phyloP scores from a whole-genome alignment of 345 rosid species.

The Gossypium raimondii region DNA sequence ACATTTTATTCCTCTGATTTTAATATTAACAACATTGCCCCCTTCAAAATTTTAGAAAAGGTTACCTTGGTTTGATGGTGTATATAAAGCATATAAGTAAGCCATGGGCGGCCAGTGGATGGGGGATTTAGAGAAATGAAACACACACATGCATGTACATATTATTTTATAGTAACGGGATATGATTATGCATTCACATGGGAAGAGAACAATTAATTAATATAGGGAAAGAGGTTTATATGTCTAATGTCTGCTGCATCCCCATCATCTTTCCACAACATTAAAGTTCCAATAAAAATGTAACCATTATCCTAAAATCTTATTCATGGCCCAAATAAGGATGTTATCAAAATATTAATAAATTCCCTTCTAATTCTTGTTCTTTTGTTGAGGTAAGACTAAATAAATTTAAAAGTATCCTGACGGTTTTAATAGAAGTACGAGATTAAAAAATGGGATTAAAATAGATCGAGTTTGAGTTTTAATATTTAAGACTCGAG shows the following conservation, averaged over 20 bases:
- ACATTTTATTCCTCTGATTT: too few species aligned
- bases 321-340: neutral
- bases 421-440: too few species aligned
- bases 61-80: too few species aligned
- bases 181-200: constrained; percentile 13
- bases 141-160: neutral
- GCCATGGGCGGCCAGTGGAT: neutral
- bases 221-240: constrained; percentile 8
- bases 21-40: too few species aligned
- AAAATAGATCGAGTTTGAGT: too few species aligned
- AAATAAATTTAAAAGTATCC: too few species aligned
- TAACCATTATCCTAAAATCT: neutral
- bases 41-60: too few species aligned
- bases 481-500: too few species aligned
- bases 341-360: neutral
- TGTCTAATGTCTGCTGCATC: constrained; percentile 6
- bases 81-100: neutral
- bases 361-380: too few species aligned
- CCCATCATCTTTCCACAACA: neutral
- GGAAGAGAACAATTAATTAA: neutral
- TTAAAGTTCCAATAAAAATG: too few species aligned
- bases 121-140: neutral
- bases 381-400: too few species aligned
- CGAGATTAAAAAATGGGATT: too few species aligned
- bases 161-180: neutral